Percentiles rank a stretch among this genome's conserved stretches.
Evolutionary conservation across 108 stramenopile genomes (phyloP).

Genomic region (Pelagomonas calceolata): DNA sequence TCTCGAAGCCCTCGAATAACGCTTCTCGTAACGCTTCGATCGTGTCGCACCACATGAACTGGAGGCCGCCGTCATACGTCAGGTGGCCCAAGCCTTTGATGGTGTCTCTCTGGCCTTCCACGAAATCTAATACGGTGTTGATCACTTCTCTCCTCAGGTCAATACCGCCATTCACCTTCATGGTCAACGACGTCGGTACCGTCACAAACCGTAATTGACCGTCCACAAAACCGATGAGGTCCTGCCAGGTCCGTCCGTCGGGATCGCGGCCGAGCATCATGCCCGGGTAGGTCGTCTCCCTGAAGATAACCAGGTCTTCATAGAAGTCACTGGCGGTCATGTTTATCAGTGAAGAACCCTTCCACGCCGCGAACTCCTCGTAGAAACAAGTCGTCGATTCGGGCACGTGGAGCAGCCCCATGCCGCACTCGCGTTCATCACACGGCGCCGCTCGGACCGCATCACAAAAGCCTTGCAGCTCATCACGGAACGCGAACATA

Average conservation of each 20-base stretch:
- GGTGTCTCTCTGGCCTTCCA: background rate
- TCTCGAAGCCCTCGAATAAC: conserved; percentile 20
- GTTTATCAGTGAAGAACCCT: too few relatives aligned
- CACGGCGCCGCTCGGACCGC: background rate
- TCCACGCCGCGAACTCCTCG: conserved; percentile 1
- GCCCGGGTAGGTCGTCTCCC: too few relatives aligned
- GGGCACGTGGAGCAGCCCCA: background rate
- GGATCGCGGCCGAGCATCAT: too few relatives aligned
- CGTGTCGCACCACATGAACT: conserved; percentile 4
- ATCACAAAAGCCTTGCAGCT: conserved; percentile 9
- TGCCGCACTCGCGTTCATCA: background rate
- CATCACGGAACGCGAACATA: conserved; percentile 3
- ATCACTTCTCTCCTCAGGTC: conserved; percentile 4
- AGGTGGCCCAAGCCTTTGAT: background rate
- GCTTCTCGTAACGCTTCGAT: conserved; percentile 13
- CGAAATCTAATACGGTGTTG: background rate
- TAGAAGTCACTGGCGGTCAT: too few relatives aligned
- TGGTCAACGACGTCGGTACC: background rate
- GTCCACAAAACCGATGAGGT: conserved; percentile 18
- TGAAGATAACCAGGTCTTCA: too few relatives aligned
- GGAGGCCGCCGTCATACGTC: conserved; percentile 1
- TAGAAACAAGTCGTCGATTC: conserved; percentile 2
- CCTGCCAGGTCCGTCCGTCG: conserved; percentile 4
- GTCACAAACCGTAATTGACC: conserved; percentile 18
- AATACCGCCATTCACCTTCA: background rate